phyloP scores from a whole-genome alignment of 202 grass and related monocot species.

The Digitaria exilis region DNA sequence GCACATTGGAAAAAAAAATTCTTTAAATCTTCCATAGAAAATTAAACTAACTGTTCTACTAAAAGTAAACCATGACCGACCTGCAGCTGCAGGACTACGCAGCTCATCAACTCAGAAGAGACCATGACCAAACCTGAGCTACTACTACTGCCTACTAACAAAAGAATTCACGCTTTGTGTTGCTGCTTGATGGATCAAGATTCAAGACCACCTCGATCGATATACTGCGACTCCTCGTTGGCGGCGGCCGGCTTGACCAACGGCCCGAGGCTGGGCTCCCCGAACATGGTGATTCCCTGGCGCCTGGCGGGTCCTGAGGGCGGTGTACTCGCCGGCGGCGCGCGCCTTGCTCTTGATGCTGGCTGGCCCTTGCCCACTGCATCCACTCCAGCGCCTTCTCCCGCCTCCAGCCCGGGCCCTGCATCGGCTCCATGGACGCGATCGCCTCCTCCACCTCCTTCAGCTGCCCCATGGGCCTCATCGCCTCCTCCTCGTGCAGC shows the following conservation, averaged over 20 bases:
- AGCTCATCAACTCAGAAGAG: not conserved
- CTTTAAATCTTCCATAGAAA: not conserved
- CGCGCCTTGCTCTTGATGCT: constrained; percentile 69
- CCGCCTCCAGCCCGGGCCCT: not conserved
- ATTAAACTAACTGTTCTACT: not conserved
- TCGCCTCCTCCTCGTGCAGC: constrained; percentile 6
- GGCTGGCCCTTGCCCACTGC: constrained; percentile 65
- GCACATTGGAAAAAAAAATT: not conserved
- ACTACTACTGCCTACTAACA: not conserved
- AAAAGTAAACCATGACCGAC: not conserved
- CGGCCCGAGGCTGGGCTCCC: constrained; percentile 24
- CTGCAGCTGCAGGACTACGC: not conserved
- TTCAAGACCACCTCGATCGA: not conserved
- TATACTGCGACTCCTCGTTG: not conserved
- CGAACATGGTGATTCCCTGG: constrained; percentile 41
- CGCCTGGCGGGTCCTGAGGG: not conserved
- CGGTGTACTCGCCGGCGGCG: constrained; percentile 40
- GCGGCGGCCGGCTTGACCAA: not conserved
- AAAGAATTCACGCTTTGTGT: not conserved
- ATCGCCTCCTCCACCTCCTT: not conserved
- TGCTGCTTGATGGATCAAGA: not conserved
- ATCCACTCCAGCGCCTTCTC: constrained; percentile 18
- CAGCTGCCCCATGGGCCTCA: not conserved
- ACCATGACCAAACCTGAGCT: not conserved
- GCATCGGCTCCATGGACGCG: not conserved